Evolutionary conservation across 495 filamentous ascomycete species (phyloP), one percentile per base, ranked within the genome.

Genomic region (Penicillium flavigenum): DNA sequence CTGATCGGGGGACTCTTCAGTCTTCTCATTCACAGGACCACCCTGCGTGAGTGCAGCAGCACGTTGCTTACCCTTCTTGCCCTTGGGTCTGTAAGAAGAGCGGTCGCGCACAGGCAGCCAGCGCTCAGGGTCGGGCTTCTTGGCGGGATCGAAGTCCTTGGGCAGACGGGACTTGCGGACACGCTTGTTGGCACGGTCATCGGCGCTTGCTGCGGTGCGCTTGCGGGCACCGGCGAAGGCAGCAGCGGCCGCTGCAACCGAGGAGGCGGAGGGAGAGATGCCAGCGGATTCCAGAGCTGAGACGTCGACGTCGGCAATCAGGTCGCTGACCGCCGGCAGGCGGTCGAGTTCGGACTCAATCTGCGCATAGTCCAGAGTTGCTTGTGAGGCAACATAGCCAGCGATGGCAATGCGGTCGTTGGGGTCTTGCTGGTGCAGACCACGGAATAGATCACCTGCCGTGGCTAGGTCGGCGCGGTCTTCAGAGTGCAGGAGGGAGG

Each of bases 61-160:
- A 67, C 84, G 86, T 77, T 88, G 89, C 80, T 90, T 92, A 11
- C 90, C 90, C 79, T 96, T 97, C 70, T 86, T 87, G 11, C 92
- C 91, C 75, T 95, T 96, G 14, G 92, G 92, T 48, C 87, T 76
- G 73, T 96, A 99, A 43, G 82, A 87, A 60, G 89, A 95, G 16
- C 94, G 81, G 65, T 99, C 94, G 47, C 86, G 82, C 55, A 98
- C 75, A 22, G 94, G 93, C 56, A 98, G 72, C 94, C 94, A 99
- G 47, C 94, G 76, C 73, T 99, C 95, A 1, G 89, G 87, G 65
- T 98, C 94, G 6, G 88, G 78, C 44, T 82, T 83, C 79, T 91
- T 96, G 63, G 75, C 81, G 36, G 80, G 71, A 58, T 86, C 90
- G 63, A 86, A 92, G 64, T 90, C 83, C 74, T 92, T 92, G 19